Conservation (phyloP, 2,329 filamentous ascomycete species). For the Scortechinia acanthostroma region DNA sequence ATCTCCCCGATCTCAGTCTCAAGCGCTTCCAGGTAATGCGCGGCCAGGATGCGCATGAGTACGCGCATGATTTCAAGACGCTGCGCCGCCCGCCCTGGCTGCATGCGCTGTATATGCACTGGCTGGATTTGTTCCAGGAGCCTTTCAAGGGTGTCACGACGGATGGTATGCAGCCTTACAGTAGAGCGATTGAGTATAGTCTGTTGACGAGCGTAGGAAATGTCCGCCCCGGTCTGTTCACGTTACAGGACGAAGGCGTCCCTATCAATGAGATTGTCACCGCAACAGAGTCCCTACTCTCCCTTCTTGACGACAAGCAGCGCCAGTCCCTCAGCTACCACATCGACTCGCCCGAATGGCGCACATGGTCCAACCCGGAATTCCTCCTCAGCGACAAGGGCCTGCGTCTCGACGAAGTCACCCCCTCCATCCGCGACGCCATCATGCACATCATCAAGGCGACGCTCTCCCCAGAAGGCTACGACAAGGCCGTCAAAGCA, state of each 20-base stretch:
- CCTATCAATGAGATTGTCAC: conserved; percentile 47
- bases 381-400: conserved; percentile 65
- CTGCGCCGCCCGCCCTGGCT: conserved; percentile 59
- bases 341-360: conserved; percentile 66
- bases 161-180: conserved; percentile 39
- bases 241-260: conserved; percentile 55
- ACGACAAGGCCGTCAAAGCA: conserved; percentile 59
- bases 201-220: conserved; percentile 24
- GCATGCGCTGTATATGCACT: conserved; percentile 49
- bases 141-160: conserved; percentile 66
- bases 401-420: conserved; percentile 58
- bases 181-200: background rate
- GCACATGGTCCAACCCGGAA: conserved; percentile 67
- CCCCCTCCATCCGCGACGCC: conserved; percentile 28
- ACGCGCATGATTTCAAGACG: conserved; percentile 52
- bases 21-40: conserved; percentile 58
- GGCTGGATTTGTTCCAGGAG: conserved; percentile 50
- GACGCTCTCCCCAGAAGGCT: conserved; percentile 64
- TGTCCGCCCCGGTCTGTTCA: conserved; percentile 44
- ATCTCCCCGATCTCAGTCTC: conserved; percentile 52
- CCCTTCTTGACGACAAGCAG: conserved; percentile 37
- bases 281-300: conserved; percentile 35
- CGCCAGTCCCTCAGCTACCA: conserved; percentile 42
- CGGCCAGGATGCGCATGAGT: conserved; percentile 53
- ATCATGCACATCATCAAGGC: conserved; percentile 46